phyloP scores from a whole-genome alignment of 148 eudicot genomes.

The Rhododendron molle region DNA sequence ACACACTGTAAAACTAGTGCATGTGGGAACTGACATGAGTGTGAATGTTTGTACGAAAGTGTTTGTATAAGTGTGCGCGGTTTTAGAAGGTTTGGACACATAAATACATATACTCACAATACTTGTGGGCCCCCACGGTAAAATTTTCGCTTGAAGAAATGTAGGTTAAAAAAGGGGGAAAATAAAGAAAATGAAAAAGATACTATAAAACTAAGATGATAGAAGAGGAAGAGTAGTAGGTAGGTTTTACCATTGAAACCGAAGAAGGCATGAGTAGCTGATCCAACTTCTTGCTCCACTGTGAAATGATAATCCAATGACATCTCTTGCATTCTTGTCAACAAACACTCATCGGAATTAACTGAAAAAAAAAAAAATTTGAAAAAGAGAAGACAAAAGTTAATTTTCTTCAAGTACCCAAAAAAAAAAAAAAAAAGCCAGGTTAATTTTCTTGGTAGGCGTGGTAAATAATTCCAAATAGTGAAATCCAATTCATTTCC shows the following conservation, averaged over 20 bases:
- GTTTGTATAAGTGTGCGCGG: background rate
- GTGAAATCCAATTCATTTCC: background rate
- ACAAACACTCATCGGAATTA: slow-evolving; percentile 66
- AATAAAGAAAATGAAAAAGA: background rate
- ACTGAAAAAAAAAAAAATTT: slow-evolving; percentile 23
- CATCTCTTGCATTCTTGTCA: slow-evolving; percentile 93
- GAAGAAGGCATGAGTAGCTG: slow-evolving; percentile 57
- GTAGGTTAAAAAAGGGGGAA: background rate
- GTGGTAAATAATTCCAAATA: background rate
- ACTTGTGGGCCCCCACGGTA: too few species aligned
- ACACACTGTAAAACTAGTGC: too few species aligned
- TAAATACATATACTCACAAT: too few species aligned
- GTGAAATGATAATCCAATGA: slow-evolving; percentile 72
- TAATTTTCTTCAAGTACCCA: too few species aligned
- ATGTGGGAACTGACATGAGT: background rate
- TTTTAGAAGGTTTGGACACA: background rate
- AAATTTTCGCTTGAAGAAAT: too few species aligned
- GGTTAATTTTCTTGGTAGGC: background rate
- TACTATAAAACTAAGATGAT: background rate
- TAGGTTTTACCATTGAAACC: slow-evolving; percentile 59
- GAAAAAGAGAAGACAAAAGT: too few species aligned
- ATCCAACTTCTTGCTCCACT: slow-evolving; percentile 82
- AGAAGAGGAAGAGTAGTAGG: background rate
- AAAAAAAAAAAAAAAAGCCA: background rate
- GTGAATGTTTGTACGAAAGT: background rate